Base-by-base conservation (phyloP, 768 basidiomycete species). In the Boletellus sp. region DNA sequence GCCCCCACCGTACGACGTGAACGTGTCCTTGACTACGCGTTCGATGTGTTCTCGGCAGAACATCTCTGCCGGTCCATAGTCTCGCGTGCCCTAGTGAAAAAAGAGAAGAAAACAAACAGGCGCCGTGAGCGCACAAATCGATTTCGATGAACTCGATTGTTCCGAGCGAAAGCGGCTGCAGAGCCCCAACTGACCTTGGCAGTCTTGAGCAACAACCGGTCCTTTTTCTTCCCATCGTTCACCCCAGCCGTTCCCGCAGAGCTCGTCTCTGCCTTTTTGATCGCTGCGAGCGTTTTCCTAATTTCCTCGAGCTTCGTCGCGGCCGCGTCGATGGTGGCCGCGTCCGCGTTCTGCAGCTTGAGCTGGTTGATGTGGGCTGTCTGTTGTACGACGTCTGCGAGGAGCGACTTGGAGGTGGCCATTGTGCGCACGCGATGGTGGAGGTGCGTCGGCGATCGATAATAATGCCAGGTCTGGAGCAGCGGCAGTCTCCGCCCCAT, bases 21-120 rank as follows among this genome's bases (percentile, higher is more conserved):
- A 99, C 50, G 84, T 83, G 2, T 87, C 83, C 64, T 90, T 89
- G 61, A 99, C 86, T n/a, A n/a, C n/a, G n/a, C n/a, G 78, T 65
- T 97, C 94, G 61, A 98, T 86, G 71, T 88, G 83, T 56, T 89
- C 86, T 41, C 95, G 85, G 57, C 95, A 86, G 68, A 87, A 84
- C 81, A 94, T 95, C 65, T 97, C 94, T 15, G 77, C 79, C 16
- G 95, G 91, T 37, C 89, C 87, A 70, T 92, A 97, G 70, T 99
- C 96, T 43, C 91, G 81, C 16, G 96, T 98, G 32, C 96, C 96
- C 89, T 95, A 48, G 16, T 11, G 19, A 44, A 12, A 10, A 20
- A 22, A 39, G 24, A 37, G n/a, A 24, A 32, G 10, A 26, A 10
- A 9, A 26, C 6, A 26, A 36, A 26, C 4, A 8, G 24, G 24